Evolutionary conservation across 805 yeast species (phyloP).

Genomic region (Yueomyces sp.): DNA sequence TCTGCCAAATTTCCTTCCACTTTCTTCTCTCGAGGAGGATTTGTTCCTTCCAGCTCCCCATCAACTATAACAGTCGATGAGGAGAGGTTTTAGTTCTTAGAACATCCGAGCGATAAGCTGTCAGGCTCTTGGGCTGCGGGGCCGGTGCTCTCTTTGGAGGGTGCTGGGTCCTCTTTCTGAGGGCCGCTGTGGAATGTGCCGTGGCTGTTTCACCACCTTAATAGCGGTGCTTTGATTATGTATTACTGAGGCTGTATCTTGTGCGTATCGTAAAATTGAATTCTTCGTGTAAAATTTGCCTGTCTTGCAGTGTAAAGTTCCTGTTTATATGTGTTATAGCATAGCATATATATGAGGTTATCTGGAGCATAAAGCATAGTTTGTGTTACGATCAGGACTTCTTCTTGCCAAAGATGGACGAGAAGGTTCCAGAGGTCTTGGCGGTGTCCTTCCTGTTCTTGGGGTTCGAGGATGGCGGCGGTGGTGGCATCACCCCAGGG

Average conservation of each 20-base stretch:
- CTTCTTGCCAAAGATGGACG: constrained; percentile 2
- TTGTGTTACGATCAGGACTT: background rate
- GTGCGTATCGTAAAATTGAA: background rate
- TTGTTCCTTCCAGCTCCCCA: constrained; percentile 14
- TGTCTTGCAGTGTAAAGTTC: too few species aligned
- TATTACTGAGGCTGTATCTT: constrained; percentile 23
- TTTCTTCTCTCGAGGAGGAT: too few species aligned
- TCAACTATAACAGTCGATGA: constrained; percentile 52
- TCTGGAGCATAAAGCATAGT: too few species aligned
- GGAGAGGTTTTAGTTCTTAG: constrained; percentile 25
- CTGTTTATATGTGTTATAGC: too few species aligned
- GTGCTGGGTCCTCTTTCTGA: background rate
- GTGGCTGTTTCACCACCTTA: constrained; percentile 37
- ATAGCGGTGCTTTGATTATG: constrained; percentile 27
- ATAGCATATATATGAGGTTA: too few species aligned
- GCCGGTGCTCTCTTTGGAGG: background rate
- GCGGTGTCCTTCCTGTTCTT: background rate
- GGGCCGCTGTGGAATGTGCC: constrained; percentile 44
- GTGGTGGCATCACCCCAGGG: background rate
- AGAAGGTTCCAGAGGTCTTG: background rate
- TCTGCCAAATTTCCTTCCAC: too few species aligned
- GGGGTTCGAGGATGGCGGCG: background rate
- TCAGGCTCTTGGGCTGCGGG: background rate
- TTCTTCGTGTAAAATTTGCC: too few species aligned
- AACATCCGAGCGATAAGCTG: constrained; percentile 7